Conservation (phyloP, 208 protist species). For the Lotmaria passim region DNA sequence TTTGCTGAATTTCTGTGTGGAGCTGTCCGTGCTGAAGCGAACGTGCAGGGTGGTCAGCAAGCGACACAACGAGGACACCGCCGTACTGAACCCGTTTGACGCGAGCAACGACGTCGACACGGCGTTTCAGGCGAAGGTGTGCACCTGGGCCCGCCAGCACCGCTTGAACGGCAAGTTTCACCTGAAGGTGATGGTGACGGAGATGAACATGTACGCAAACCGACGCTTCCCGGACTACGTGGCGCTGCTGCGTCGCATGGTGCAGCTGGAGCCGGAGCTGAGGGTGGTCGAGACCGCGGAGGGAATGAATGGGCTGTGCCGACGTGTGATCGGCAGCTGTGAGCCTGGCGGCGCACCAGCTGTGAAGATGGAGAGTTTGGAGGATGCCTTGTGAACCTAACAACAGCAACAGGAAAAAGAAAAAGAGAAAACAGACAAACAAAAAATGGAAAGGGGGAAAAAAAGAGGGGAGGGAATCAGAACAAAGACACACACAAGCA, state of each 20-base stretch:
- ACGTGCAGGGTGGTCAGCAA: conserved; percentile 39
- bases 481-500: conserved; percentile 23
- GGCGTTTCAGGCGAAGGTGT: conserved; percentile 54
- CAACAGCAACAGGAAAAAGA: background rate
- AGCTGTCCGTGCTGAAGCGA: conserved; percentile 60
- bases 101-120: conserved; percentile 35
- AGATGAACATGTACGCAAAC: conserved; percentile 74
- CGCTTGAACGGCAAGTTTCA: conserved; percentile 54
- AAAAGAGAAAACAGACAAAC: conserved; percentile 1
- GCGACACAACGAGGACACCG: conserved; percentile 24
- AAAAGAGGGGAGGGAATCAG: background rate
- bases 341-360: background rate
- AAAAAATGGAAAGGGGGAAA: background rate
- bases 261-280: conserved; percentile 45
- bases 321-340: conserved; percentile 10
- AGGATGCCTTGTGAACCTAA: conserved; percentile 19
- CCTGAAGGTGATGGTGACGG: conserved; percentile 58
- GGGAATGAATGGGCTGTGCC: conserved; percentile 51
- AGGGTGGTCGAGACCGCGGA: conserved; percentile 62
- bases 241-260: conserved; percentile 37
- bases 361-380: conserved; percentile 7
- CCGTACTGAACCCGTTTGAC: conserved; percentile 20
- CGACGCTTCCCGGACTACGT: conserved; percentile 53
- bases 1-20: conserved; percentile 64
- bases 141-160: conserved; percentile 58